A percentile compares a stretch with the other conserved stretches of the same genome.
Conservation (phyloP, 768 basidiomycete genomes). For the Mycena olivaceomarginata region DNA sequence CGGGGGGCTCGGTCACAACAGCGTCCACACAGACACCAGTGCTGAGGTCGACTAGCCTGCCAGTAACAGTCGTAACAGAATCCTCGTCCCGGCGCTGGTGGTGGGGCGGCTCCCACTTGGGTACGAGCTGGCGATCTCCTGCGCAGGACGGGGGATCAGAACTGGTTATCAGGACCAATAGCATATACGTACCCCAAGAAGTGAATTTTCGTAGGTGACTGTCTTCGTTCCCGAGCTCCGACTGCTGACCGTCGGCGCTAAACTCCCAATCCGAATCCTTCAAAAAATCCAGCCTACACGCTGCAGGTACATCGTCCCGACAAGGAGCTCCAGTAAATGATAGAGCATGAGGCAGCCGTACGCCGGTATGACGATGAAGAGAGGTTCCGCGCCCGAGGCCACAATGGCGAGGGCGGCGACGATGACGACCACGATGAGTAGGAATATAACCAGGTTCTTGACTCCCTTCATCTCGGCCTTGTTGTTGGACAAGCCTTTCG, state of each 20-base stretch:
- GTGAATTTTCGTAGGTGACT: not conserved
- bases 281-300: not conserved
- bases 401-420: not conserved
- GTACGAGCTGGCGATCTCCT: constrained; percentile 15
- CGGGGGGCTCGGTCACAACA: constrained; percentile 7
- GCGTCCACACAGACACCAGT: constrained; percentile 17
- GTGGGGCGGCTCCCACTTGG: not conserved
- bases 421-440: not conserved
- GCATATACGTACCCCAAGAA: not conserved
- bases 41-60: no score
- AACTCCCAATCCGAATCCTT: not conserved
- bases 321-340: not conserved
- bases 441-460: not conserved
- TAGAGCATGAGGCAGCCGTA: not conserved
- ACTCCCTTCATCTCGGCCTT: not conserved
- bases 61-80: no score
- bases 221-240: not conserved
- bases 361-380: not conserved
- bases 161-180: not conserved
- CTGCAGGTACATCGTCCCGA: not conserved
- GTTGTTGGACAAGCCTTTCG: not conserved
- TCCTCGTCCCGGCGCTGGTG: not conserved
- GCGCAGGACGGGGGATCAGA: not conserved
- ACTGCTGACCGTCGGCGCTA: not conserved
- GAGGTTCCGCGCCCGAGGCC: no score